phyloP scores from a whole-genome alignment of 306 rosid species.

The Prunus mume region DNA sequence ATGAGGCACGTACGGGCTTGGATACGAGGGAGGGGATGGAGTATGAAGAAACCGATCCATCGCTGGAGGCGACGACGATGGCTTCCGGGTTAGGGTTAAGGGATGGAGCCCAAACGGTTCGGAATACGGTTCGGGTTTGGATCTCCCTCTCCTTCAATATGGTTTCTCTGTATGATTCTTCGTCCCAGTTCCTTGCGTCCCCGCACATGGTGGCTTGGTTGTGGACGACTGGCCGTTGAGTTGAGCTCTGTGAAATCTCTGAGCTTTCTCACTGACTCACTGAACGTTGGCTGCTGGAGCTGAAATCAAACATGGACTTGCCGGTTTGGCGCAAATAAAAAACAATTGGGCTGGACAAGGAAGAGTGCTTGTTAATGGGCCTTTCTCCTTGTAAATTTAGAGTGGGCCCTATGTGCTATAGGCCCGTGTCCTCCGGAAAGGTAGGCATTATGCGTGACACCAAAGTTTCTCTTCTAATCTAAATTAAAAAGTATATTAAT shows the following conservation, averaged over 20 bases:
- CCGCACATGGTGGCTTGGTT: constrained; percentile 41
- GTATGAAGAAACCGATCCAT: constrained; percentile 78
- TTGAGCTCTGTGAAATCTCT: neutral
- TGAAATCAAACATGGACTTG: neutral
- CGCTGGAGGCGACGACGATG: constrained; percentile 77
- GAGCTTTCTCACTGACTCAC: neutral
- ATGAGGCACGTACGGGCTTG: constrained; percentile 40
- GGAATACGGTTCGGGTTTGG: constrained; percentile 79
- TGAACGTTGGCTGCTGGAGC: neutral
- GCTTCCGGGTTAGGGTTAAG: constrained; percentile 50
- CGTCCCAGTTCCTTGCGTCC: constrained; percentile 91
- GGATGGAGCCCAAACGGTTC: constrained; percentile 83
- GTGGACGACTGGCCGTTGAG: neutral
- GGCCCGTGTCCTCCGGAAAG: neutral
- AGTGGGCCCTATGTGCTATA: neutral
- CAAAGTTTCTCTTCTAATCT: too few relatives aligned
- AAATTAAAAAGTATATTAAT: too few relatives aligned
- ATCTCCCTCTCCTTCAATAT: constrained; percentile 65
- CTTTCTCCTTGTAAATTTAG: too few relatives aligned
- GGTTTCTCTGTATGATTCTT: constrained; percentile 65
- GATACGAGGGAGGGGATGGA: constrained; percentile 61
- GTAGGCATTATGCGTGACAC: too few relatives aligned
- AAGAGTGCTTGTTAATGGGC: neutral
- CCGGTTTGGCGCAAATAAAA: neutral
- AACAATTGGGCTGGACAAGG: neutral